phyloP scores from a whole-genome alignment of 768 basidiomycete genomes.

The Pleurotus tuoliensis region DNA sequence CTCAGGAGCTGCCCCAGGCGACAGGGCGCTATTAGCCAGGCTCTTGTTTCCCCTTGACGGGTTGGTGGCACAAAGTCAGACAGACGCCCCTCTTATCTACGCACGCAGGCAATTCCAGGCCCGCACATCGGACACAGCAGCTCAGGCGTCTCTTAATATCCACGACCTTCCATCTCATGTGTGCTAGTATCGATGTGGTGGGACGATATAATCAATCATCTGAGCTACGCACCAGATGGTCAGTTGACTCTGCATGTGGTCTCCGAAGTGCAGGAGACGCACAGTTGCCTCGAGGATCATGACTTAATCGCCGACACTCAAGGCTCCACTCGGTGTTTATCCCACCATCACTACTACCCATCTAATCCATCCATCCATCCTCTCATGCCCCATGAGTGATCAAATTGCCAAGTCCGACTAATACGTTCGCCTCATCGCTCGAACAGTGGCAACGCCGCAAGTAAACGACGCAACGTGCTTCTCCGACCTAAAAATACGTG shows the following conservation, averaged over 20 bases:
- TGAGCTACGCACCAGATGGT: not conserved
- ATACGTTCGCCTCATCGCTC: not conserved
- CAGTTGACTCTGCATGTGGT: constrained; percentile 6
- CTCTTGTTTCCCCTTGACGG: constrained; percentile 3
- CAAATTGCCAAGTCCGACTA: not conserved
- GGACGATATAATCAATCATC: not conserved
- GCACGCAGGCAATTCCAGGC: constrained; percentile 2
- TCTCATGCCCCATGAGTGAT: not conserved
- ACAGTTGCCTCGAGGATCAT: constrained; percentile 6
- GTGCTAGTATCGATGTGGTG: constrained; percentile 2
- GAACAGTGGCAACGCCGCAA: constrained; percentile 3
- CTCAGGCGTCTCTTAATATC: not conserved
- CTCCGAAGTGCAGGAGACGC: not conserved
- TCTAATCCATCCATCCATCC: constrained; percentile 7
- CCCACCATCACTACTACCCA: constrained; percentile 3
- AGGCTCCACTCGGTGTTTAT: constrained; percentile 1
- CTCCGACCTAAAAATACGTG: constrained; percentile 5
- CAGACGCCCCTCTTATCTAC: constrained; percentile 5
- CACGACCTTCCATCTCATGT: constrained; percentile 1
- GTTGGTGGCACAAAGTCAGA: constrained; percentile 8
- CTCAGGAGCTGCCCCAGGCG: constrained; percentile 7
- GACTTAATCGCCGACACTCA: constrained; percentile 5
- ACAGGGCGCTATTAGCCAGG: constrained; percentile 3
- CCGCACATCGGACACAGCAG: not conserved
- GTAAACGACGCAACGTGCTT: not conserved